Evolutionary conservation across 2,329 filamentous ascomycete genomes (phyloP), one percentile per base, ranked within the genome.

Genomic region (Leptosphaerulina australis): DNA sequence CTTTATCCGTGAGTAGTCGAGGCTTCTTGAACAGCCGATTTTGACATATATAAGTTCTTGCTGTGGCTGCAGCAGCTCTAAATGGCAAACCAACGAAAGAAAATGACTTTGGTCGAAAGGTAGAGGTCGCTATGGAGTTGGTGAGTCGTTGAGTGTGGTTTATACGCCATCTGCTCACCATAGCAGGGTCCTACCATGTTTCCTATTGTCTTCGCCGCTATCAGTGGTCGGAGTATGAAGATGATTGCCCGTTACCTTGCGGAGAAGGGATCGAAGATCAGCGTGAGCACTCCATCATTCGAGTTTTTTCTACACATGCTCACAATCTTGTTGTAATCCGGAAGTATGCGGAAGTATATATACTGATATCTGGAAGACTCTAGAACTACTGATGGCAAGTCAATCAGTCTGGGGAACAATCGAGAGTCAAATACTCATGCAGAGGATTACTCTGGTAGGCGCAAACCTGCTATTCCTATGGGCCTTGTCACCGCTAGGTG

Each of bases 341-440:
- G n/a, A n/a, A n/a, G n/a, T n/a, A n/a, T n/a, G n/a, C n/a, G n/a
- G n/a, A n/a, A n/a, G n/a, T n/a, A n/a, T n/a, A n/a, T n/a, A n/a
- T n/a, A n/a, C n/a, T n/a, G n/a, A n/a, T n/a, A n/a, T n/a, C n/a
- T n/a, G n/a, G n/a, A n/a, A 71, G 69, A 71, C 60, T 3, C 45
- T 74, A 0, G 71, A 74, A 31, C 39, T 71, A 0, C 58, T 73
- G 0, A 68, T 72, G 61, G 70, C 68, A 0, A 72, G 71, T 14
- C 71, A 72, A 17, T 71, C 70, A 0, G 68, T 74, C 0, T 74
- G 69, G 68, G 69, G 69, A 0, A 69, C 70, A 0, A 14, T 73
- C 7, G 69, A 73, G 30, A 70, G 65, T 17, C 70, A 72, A 33
- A 8, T 74, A 0, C 26, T 65, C 0, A 66, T 73, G 59, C 62